A percentile compares a stretch with the other conserved stretches of the same genome.
These are phyloP conservation scores for Keithomyces neogunnii DNA, from an alignment of 2,329 filamentous ascomycete genomes.

Conservation along the genomic window DNA sequence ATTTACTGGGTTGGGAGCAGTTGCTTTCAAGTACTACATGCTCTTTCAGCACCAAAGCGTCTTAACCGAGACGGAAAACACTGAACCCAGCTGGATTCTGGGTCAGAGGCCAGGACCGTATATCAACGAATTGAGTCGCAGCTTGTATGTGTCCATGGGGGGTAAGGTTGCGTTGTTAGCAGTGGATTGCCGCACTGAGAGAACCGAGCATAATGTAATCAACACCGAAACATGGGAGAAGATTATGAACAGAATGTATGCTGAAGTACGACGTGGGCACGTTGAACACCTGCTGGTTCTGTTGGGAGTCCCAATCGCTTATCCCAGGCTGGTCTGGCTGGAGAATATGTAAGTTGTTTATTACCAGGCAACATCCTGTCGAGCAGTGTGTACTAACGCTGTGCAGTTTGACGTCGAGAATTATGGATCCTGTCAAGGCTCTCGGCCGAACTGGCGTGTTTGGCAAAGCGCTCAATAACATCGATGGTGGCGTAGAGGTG, in stretches of 20 bases:
- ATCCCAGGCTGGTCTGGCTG: constrained; percentile 64
- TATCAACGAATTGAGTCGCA: constrained; percentile 78
- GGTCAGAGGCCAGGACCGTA: constrained; percentile 78
- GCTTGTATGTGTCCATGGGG: constrained; percentile 77
- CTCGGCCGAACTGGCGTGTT: constrained; percentile 75
- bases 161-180: constrained; percentile 73
- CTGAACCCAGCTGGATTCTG: constrained; percentile 87
- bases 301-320: constrained; percentile 75
- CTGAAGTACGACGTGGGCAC: constrained; percentile 72
- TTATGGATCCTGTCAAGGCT: constrained; percentile 85
- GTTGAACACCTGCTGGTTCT: constrained; percentile 87
- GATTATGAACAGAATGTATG: constrained; percentile 77
- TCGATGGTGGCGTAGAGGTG: constrained; percentile 87
- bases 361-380: constrained; percentile 19
- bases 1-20: constrained; percentile 78
- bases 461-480: constrained; percentile 74
- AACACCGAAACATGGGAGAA: constrained; percentile 74
- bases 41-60: constrained; percentile 95
- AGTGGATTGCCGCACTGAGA: constrained; percentile 84
- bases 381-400: background rate
- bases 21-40: constrained; percentile 98
- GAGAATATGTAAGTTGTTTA: constrained; percentile 53
- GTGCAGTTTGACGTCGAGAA: constrained; percentile 66
- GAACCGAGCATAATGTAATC: constrained; percentile 74
- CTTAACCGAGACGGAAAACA: constrained; percentile 65